phyloP scores from a whole-genome alignment of 2,329 filamentous ascomycete genomes.

The Cladosporium sp. region DNA sequence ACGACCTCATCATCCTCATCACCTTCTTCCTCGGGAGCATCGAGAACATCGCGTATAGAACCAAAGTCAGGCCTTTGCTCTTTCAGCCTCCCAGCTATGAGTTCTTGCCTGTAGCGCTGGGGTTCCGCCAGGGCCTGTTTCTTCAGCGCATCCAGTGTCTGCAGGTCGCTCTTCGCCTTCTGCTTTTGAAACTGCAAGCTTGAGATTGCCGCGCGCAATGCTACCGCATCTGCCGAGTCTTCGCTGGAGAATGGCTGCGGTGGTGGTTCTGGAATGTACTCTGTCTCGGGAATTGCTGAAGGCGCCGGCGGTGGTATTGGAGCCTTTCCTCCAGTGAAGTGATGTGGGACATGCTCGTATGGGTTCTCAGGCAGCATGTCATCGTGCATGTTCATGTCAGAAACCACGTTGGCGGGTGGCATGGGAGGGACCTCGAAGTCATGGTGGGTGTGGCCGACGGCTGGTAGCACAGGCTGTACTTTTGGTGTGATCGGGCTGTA shows the following conservation, averaged over 20 bases:
- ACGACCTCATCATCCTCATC: slow-evolving; percentile 31
- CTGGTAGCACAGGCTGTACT: slow-evolving; percentile 35
- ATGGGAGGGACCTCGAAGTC: slow-evolving; percentile 18
- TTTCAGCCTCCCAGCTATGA: slow-evolving; percentile 59
- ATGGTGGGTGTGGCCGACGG: slow-evolving; percentile 11
- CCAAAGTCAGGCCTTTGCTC: slow-evolving; percentile 36
- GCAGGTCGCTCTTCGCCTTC: slow-evolving; percentile 75
- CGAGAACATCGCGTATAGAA: slow-evolving; percentile 41
- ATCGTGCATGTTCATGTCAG: slow-evolving; percentile 14
- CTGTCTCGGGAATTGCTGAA: slow-evolving; percentile 27
- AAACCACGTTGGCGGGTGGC: slow-evolving; percentile 17
- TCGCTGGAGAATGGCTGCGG: slow-evolving; percentile 50
- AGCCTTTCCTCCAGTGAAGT: slow-evolving; percentile 13
- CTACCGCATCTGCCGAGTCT: slow-evolving; percentile 81
- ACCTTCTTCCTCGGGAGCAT: slow-evolving; percentile 34
- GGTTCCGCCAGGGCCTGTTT: slow-evolving; percentile 70
- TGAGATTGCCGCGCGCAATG: slow-evolving; percentile 80
- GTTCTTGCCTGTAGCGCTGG: slow-evolving; percentile 68
- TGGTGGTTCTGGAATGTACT: slow-evolving; percentile 47
- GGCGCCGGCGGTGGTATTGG: slow-evolving; percentile 22
- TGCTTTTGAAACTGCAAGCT: slow-evolving; percentile 84
- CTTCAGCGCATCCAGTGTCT: slow-evolving; percentile 69
- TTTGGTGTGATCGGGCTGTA: slow-evolving; percentile 41
- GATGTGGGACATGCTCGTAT: slow-evolving; percentile 2
- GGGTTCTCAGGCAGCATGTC: slow-evolving; percentile 1